A percentile compares a stretch with the other conserved stretches of the same genome.
Conservation (phyloP, 257 asterid genomes). For the Knoxia roxburghii region DNA sequence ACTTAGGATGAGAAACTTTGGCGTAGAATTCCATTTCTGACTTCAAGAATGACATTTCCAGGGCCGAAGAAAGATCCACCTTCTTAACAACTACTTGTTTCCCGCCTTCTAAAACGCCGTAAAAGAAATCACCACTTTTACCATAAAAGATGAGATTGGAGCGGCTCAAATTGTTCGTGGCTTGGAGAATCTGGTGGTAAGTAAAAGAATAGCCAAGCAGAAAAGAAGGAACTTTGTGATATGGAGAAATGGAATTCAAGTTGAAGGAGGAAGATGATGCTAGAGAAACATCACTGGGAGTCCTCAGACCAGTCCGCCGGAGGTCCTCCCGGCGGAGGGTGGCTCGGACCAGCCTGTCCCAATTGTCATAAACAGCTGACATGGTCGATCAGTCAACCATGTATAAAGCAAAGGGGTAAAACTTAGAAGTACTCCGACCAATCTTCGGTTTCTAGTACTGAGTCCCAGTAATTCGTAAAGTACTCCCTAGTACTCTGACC, state of each 20-base stretch:
- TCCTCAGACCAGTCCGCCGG: background rate
- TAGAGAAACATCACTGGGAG: conserved; percentile 6
- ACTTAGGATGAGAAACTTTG: conserved; percentile 5
- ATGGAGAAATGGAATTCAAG: background rate
- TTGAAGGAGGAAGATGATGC: background rate
- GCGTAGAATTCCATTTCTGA: conserved; percentile 8
- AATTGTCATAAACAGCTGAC: conserved; percentile 2
- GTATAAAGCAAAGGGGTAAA: background rate
- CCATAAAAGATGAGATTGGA: background rate
- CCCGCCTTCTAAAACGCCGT: conserved; percentile 3
- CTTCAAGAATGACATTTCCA: background rate
- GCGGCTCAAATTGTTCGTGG: background rate
- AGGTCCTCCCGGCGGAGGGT: conserved; percentile 1
- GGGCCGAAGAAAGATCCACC: background rate
- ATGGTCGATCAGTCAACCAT: background rate
- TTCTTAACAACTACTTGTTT: conserved; percentile 1
- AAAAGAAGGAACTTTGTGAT: background rate
- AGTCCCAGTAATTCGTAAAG: too few relatives aligned
- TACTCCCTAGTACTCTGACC: too few relatives aligned
- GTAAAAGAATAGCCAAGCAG: background rate
- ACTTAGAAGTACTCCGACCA: too few relatives aligned
- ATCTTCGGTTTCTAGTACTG: too few relatives aligned
- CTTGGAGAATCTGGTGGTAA: conserved; percentile 7
- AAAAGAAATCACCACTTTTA: background rate
- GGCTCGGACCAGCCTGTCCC: conserved; percentile 9